These are phyloP conservation scores for Limonium bicolor DNA, from an alignment of 148 eudicot species.

Conservation along the genomic window DNA sequence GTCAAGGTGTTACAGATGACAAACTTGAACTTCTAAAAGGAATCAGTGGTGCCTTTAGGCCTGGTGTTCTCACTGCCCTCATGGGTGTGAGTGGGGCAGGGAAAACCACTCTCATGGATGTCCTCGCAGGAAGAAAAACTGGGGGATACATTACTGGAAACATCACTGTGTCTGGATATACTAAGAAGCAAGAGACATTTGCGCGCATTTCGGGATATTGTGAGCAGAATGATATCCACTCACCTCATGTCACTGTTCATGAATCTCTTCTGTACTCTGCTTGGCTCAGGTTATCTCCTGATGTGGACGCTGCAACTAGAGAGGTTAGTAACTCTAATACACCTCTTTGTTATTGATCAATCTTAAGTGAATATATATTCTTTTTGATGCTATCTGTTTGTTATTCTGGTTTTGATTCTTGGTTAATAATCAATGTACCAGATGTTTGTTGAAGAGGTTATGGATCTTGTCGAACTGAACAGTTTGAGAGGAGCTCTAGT, in stretches of 20 bases:
- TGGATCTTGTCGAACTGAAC: constrained; percentile 61
- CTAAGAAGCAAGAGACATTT: constrained; percentile 59
- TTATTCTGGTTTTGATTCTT: background rate
- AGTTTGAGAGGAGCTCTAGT: constrained; percentile 40
- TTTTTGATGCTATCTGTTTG: no score
- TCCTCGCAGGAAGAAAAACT: constrained; percentile 66
- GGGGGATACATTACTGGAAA: constrained; percentile 56
- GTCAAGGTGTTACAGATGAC: constrained; percentile 36
- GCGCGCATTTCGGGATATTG: constrained; percentile 50
- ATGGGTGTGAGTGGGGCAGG: constrained; percentile 60
- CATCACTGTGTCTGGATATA: constrained; percentile 48
- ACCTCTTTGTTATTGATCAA: background rate
- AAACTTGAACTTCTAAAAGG: constrained; percentile 39
- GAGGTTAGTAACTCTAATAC: constrained; percentile 11
- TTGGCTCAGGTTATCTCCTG: constrained; percentile 30
- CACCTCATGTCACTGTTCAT: constrained; percentile 31
- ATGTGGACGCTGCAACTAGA: constrained; percentile 16
- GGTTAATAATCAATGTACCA: constrained; percentile 5
- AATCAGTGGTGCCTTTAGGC: constrained; percentile 55
- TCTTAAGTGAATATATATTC: no score
- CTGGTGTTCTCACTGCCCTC: constrained; percentile 37
- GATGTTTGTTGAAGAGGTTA: constrained; percentile 61
- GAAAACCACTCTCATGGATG: constrained; percentile 79
- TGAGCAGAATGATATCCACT: constrained; percentile 42
- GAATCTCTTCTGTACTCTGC: constrained; percentile 30